Evolutionary conservation across 176 grass and related monocot species (phyloP), one percentile per base, ranked within the genome.

Genomic region (Lolium perenne): DNA sequence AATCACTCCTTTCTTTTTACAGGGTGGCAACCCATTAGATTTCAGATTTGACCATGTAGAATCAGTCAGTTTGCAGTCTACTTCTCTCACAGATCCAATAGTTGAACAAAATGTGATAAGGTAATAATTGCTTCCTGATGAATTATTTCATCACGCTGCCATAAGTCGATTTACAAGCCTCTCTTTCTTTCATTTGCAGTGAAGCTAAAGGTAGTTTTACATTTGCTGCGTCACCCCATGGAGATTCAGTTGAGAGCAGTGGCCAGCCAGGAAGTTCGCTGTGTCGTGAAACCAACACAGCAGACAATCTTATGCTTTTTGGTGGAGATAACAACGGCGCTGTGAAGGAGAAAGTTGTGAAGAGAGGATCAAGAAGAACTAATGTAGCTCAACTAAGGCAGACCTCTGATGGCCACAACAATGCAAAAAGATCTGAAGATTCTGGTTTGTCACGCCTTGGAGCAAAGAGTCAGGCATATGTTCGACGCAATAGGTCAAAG

Each of bases 1-100:
- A 56, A 85, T 89, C 48, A 45, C 41, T 69, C 87, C 23, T 82
- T 29, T 83, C 58, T 87, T 86, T 62, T 92, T 58, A 38, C 81
- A 98, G 96, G 96, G 96, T 77, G 93, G 96, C 56, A 94, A 98
- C 55, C 96, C 96, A 60, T 89, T 98, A 87, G 96, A 98, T 90
- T 98, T 98, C 84, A 92, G 95, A 86, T 92, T 89, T 89, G 58
- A 54, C 85, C 92, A 91, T 84, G 86, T 87, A 86, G 82, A 89
- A 84, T 89, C 86, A 57, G 45, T 89, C 32, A 94, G 96, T 86
- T 88, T 92, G 83, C 96, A 95, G 16, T 98, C 93, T 10, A 92
- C 96, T 79, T 95, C 96, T 80, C 88, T 94, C 68, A 92, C 92
- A 22, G 91, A 93, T 87, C 91, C 92, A 86, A 85, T 78, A 89